These are phyloP conservation scores for Domatiomyces globalis DNA, from an alignment of 2,329 filamentous ascomycete genomes.

Conservation along the genomic window DNA sequence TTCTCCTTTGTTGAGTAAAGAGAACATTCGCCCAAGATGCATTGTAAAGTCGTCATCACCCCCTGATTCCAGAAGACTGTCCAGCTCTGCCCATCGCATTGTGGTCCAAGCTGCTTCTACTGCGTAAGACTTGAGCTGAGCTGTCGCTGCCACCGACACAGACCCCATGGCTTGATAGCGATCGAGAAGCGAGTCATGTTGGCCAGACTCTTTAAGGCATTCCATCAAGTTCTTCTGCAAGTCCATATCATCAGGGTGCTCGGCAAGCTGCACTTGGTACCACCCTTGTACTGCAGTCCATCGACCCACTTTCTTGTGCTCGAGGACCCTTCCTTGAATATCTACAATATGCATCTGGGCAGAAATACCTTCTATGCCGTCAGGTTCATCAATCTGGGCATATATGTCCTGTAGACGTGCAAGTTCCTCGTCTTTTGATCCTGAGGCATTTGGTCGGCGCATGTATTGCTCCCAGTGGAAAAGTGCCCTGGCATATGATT, in stretches of 20 bases:
- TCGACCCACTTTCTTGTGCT: conserved; percentile 80
- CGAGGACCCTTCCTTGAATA: conserved; percentile 81
- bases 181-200: conserved; percentile 77
- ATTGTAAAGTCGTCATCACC: conserved; percentile 61
- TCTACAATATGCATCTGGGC: conserved; percentile 74
- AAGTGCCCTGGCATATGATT: conserved; percentile 78
- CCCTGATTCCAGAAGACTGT: conserved; percentile 45
- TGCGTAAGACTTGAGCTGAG: conserved; percentile 61
- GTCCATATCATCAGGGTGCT: conserved; percentile 61
- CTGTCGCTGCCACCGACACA: conserved; percentile 19
- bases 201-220: conserved; percentile 88
- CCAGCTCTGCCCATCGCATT: conserved; percentile 62
- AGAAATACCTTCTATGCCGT: conserved; percentile 89
- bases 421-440: conserved; percentile 45
- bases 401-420: conserved; percentile 84
- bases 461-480: conserved; percentile 94
- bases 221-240: conserved; percentile 70
- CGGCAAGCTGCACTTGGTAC: conserved; percentile 82
- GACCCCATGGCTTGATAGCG: conserved; percentile 59
- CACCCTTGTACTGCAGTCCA: conserved; percentile 95
- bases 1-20: conserved; percentile 43
- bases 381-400: conserved; percentile 91
- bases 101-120: conserved; percentile 88
- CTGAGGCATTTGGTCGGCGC: conserved; percentile 27
- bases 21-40: conserved; percentile 55